Evolutionary conservation across 2,329 filamentous ascomycete genomes (phyloP), one percentile per base, ranked within the genome.

Genomic region (Colletotrichum sp.): DNA sequence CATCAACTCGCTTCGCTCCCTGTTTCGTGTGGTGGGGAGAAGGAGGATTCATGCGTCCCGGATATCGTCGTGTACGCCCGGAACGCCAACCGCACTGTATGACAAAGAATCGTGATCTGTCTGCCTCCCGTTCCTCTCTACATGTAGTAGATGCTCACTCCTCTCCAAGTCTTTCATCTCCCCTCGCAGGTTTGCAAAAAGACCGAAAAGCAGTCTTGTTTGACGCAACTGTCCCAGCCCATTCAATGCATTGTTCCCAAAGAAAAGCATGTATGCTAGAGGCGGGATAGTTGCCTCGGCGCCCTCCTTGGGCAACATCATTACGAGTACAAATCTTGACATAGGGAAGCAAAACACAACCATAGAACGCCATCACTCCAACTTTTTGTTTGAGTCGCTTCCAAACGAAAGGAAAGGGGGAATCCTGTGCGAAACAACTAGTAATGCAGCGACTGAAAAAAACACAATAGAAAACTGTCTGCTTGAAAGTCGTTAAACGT

Each of bases 61-160:
- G 64, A 36, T 69, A 60, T 69, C 28, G 57, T 76, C 70, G 71
- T 76, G 70, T 76, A 74, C 72, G 72, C 72, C 49, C 67, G 71
- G 66, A 75, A 75, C 67, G 67, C 75, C 75, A 15, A 24, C 13
- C 13, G 26, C 71, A 32, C 18, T 52, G 44, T 39, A 18, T 66
- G 24, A 60, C 49, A 75, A 75, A 26, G 28, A 71, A 21, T 34
- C 59, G 52, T 30, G 32, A 32, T n/a, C 49, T 34, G 65, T 24
- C 49, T 57, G 28, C 44, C 24, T 24, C 39, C 12, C 28, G 26
- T 8, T 34, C 21, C 39, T 68, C 26, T 32, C 3, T 3, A 52
- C n/a, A 21, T 24, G 44, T 52, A 1, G 24, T 8, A 6, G 3
- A 32, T 68, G 16, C 67, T 24, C 8, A 1, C 4, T 2, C 30